phyloP scores from a whole-genome alignment of 441 rosid genomes.

The Populus tomentosa region DNA sequence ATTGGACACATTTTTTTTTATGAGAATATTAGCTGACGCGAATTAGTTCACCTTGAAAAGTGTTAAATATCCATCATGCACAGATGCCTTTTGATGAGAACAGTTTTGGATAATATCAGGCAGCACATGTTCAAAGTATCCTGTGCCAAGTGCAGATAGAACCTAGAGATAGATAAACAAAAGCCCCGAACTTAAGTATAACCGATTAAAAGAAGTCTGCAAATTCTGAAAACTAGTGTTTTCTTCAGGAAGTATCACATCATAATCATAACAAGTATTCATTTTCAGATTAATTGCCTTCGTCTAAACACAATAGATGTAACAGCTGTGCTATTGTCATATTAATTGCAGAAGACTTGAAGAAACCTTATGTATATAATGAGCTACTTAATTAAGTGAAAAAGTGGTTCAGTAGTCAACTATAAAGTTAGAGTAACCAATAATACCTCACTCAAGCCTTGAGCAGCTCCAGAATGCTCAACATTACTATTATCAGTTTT shows the following conservation, averaged over 20 bases:
- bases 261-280: no score
- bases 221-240: background rate
- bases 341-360: background rate
- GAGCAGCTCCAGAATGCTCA: slow-evolving; percentile 99
- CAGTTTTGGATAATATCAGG: slow-evolving; percentile 88
- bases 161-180: slow-evolving; percentile 15
- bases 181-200: background rate
- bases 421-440: slow-evolving; percentile 19
- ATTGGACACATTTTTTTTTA: slow-evolving; percentile 12
- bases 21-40: background rate
- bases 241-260: slow-evolving; percentile 56
- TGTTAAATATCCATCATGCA: slow-evolving; percentile 78
- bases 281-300: background rate
- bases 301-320: background rate
- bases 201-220: background rate
- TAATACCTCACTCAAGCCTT: slow-evolving; percentile 99
- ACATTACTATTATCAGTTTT: slow-evolving; percentile 95
- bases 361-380: background rate
- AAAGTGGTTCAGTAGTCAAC: background rate
- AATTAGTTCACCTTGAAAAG: slow-evolving; percentile 76
- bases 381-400: background rate
- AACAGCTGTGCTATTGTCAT: background rate
- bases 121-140: slow-evolving; percentile 77
- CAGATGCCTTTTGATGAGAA: slow-evolving; percentile 91
- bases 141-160: slow-evolving; percentile 38